Percentiles rank a stretch among this genome's conserved stretches.
These are phyloP conservation scores for Salix koriyanagi DNA, from an alignment of 345 rosid species.

Conservation along the genomic window DNA sequence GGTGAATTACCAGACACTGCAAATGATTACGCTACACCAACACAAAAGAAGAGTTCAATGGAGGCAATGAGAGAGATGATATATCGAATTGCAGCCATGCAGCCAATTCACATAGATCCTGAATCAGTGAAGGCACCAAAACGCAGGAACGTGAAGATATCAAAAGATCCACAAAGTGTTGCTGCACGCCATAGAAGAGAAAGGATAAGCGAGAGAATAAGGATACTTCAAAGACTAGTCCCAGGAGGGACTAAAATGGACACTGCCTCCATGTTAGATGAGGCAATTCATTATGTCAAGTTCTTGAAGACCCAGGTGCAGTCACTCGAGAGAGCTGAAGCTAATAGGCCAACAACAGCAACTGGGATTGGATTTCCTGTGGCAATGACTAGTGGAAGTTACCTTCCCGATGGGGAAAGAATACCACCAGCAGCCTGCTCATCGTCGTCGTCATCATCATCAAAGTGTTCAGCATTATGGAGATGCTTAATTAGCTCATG, in stretches of 20 bases:
- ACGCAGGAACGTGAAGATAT: slow-evolving; percentile 63
- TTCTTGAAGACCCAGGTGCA: slow-evolving; percentile 66
- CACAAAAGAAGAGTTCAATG: slow-evolving; percentile 44
- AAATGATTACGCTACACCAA: slow-evolving; percentile 14
- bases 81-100: slow-evolving; percentile 67
- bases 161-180: slow-evolving; percentile 69
- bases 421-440: slow-evolving; percentile 10
- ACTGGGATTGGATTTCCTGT: slow-evolving; percentile 37
- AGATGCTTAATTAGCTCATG: slow-evolving; percentile 13
- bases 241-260: slow-evolving; percentile 83
- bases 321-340: slow-evolving; percentile 43
- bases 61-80: slow-evolving; percentile 75
- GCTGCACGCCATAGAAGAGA: slow-evolving; percentile 68
- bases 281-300: slow-evolving; percentile 69
- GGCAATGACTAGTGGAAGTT: slow-evolving; percentile 29
- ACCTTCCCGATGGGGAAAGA: slow-evolving; percentile 22
- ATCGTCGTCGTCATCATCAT: neutral
- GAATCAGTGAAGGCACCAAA: slow-evolving; percentile 61
- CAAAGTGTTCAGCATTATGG: slow-evolving; percentile 19
- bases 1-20: slow-evolving; percentile 19
- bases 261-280: slow-evolving; percentile 73
- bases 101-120: slow-evolving; percentile 63
- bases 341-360: slow-evolving; percentile 15
- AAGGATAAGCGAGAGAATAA: slow-evolving; percentile 61
- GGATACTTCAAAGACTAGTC: slow-evolving; percentile 64